These are phyloP conservation scores for Sphaerulina musiva DNA, from an alignment of 2,329 filamentous ascomycete species.

Conservation along the genomic window DNA sequence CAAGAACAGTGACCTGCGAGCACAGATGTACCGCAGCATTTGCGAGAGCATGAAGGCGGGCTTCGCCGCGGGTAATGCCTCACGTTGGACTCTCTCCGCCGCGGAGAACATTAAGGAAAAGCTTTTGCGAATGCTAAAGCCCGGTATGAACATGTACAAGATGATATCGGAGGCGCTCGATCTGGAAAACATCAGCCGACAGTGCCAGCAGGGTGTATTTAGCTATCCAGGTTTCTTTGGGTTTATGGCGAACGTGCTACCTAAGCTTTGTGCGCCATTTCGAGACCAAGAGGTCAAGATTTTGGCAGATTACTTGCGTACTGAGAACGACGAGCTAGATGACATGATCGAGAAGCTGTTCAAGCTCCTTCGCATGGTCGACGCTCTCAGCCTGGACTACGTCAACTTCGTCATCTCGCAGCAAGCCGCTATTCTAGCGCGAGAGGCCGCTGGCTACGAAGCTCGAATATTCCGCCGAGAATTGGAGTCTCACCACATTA, in stretches of 20 bases:
- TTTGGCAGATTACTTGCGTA: conserved; percentile 52
- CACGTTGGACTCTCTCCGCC: conserved; percentile 63
- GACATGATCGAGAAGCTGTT: conserved; percentile 70
- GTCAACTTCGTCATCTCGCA: conserved; percentile 72
- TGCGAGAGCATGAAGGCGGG: conserved; percentile 56
- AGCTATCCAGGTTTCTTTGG: conserved; percentile 75
- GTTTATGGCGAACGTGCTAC: conserved; percentile 67
- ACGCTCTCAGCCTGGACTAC: conserved; percentile 72
- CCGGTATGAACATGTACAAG: conserved; percentile 65
- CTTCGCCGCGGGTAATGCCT: conserved; percentile 58
- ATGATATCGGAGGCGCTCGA: conserved; percentile 71
- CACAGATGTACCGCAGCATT: conserved; percentile 54
- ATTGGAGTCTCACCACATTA: conserved; percentile 50
- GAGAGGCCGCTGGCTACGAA: conserved; percentile 67
- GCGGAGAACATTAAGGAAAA: conserved; percentile 65
- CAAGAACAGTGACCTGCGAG: conserved; percentile 50
- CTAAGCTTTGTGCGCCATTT: conserved; percentile 73
- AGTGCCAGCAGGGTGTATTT: conserved; percentile 65
- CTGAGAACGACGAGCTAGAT: conserved; percentile 41
- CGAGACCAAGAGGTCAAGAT: conserved; percentile 69
- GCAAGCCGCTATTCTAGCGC: conserved; percentile 63
- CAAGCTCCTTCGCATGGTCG: conserved; percentile 67
- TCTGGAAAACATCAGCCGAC: conserved; percentile 60
- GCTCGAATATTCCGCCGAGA: conserved; percentile 63
- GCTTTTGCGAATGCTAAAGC: conserved; percentile 63